phyloP scores from a whole-genome alignment of 495 filamentous ascomycete genomes.

The Xylaria castorea region DNA sequence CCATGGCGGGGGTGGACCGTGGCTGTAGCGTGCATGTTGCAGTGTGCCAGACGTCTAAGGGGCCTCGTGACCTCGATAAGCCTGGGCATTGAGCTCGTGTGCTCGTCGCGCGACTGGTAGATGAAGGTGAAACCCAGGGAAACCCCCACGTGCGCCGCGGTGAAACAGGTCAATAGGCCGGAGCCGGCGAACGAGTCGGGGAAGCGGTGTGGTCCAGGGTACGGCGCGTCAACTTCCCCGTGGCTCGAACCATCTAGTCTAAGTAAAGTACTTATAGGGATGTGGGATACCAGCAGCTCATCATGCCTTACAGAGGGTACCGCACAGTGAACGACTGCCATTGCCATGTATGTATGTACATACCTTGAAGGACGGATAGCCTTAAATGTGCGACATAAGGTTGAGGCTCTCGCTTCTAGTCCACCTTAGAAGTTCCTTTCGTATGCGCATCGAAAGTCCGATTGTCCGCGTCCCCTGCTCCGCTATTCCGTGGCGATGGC shows the following conservation, averaged over 20 bases:
- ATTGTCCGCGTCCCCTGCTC: constrained; percentile 3
- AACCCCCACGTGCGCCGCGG: constrained; percentile 28
- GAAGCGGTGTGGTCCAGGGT: constrained; percentile 19
- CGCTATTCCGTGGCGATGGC: constrained; percentile 17
- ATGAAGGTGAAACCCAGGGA: constrained; percentile 11
- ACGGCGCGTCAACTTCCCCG: constrained; percentile 10
- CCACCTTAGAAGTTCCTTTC: neutral
- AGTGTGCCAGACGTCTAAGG: constrained; percentile 24
- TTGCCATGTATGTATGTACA: neutral
- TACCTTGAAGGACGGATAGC: neutral
- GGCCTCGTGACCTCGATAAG: constrained; percentile 27
- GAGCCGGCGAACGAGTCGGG: constrained; percentile 24
- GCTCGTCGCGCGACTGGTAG: neutral
- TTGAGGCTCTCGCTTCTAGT: neutral
- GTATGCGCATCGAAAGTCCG: constrained; percentile 9
- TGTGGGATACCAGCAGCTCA: neutral
- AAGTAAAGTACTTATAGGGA: too few relatives aligned
- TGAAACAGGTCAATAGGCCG: constrained; percentile 27
- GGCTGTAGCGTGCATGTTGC: constrained; percentile 24
- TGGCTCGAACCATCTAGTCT: neutral
- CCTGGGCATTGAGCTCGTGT: constrained; percentile 5
- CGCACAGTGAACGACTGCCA: neutral
- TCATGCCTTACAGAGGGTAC: neutral
- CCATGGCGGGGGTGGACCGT: neutral
- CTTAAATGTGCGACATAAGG: neutral